Base-by-base conservation (phyloP, 805 yeast genomes). In the Saccharomyces paradoxus region DNA sequence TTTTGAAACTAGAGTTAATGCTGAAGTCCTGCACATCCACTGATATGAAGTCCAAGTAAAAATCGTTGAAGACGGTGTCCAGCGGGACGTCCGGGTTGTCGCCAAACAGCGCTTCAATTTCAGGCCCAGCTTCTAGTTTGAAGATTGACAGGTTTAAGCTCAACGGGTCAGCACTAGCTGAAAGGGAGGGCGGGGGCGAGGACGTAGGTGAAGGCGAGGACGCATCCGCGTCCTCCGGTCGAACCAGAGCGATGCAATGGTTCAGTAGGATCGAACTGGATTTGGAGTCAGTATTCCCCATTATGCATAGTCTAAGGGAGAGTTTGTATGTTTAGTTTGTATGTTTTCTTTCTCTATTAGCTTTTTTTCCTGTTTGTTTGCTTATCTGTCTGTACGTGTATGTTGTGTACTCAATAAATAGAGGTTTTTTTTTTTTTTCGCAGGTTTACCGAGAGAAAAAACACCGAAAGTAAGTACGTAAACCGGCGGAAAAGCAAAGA, bases 221-320 rank as follows among this genome's bases (percentile, higher is more conserved):
- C 44, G 44, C 44, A 17, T 8, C 22, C 9, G 44, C 44, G 44
- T 37, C 49, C 14, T 55, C 60, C 51, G 58, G 56, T 49, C 55
- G 55, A 13, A 66, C 59, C 51, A 65, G 48, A 21, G 44, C 44
- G 22, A 37, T 37, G 44, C 44, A 79, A 62, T 83, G 88, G 62
- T 78, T 78, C 65, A 81, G 82, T 68, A 63, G 66, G 10, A 81
- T 79, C 53, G 74, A 73, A 46, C 52, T 58, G 41, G 80, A 71
- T 63, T 78, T 84, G 26, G 91, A 87, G 55, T 87, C 92, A n/a
- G 84, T 74, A 31, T 84, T 79, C 46, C 86, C 90, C 96, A 89
- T 89, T 46, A 17, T 22, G 26, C 21, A 37, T 24, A 27, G 10
- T 22, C 32, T 46, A 10, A 17, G 48, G 48, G 27, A 13, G 30